A percentile compares a stretch with the other conserved stretches of the same genome.
Evolutionary conservation across 768 basidiomycete species (phyloP).

Genomic region (Aureoboletus auriporus): DNA sequence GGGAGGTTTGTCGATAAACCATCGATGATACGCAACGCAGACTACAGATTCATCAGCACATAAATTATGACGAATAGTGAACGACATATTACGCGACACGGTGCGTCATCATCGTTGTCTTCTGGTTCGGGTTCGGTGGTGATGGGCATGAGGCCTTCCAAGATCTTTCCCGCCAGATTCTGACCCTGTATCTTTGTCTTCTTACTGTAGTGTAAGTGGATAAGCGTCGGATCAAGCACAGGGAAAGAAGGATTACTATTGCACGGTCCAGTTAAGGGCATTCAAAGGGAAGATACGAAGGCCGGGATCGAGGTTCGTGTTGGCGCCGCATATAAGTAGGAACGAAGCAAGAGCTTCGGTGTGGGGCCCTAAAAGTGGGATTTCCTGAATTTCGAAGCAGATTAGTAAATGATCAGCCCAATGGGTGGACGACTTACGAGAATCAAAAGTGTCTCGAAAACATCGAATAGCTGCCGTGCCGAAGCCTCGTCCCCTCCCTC

Average conservation of each 20-base stretch:
- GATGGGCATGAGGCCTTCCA: slow-evolving; percentile 91
- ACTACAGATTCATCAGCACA: slow-evolving; percentile 40
- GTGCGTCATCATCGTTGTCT: slow-evolving; percentile 90
- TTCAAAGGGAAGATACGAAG: slow-evolving; percentile 90
- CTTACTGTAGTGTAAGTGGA: slow-evolving; percentile 55
- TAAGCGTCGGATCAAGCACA: not conserved
- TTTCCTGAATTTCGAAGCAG: slow-evolving; percentile 54
- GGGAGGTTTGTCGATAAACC: slow-evolving; percentile 88
- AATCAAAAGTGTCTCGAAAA: slow-evolving; percentile 92
- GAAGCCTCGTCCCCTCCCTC: slow-evolving; percentile 74
- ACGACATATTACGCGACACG: slow-evolving; percentile 66
- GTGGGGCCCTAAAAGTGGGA: slow-evolving; percentile 87
- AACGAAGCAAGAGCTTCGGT: slow-evolving; percentile 85
- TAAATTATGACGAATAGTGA: not conserved
- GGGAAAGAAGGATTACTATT: slow-evolving; percentile 62
- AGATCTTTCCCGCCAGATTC: slow-evolving; percentile 77
- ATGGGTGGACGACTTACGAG: slow-evolving; percentile 48
- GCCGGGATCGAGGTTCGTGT: slow-evolving; percentile 68
- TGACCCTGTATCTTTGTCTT: slow-evolving; percentile 91
- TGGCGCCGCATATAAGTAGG: slow-evolving; percentile 80
- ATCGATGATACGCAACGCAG: slow-evolving; percentile 93
- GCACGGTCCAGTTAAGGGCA: slow-evolving; percentile 93
- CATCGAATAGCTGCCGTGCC: slow-evolving; percentile 89
- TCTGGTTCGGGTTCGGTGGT: slow-evolving; percentile 92
- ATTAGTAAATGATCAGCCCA: slow-evolving; percentile 3